Evolutionary conservation across 2,329 filamentous ascomycete genomes (phyloP).

Genomic region (Thyridium curvatum): DNA sequence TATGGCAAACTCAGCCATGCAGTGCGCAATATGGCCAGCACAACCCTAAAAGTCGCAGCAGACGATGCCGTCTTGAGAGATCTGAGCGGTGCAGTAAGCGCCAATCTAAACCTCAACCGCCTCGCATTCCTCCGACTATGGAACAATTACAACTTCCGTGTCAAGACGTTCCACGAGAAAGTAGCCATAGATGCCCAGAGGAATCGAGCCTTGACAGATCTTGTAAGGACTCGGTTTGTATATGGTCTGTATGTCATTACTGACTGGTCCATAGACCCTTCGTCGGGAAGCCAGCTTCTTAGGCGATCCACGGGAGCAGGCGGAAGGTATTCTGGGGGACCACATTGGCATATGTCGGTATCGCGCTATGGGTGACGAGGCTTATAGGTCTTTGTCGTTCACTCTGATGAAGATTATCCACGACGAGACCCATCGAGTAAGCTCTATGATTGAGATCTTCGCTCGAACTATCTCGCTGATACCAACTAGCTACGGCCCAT

Average conservation of each 20-base stretch:
- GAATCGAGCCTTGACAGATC: constrained; percentile 6
- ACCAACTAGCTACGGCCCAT: constrained; percentile 9
- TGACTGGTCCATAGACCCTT: constrained; percentile 8
- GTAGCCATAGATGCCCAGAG: constrained; percentile 7
- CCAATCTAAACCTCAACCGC: constrained; percentile 14
- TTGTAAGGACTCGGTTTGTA: constrained; percentile 4
- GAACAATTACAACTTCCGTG: constrained; percentile 23
- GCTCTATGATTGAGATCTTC: constrained; percentile 2
- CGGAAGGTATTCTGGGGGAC: constrained; percentile 26
- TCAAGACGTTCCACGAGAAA: constrained; percentile 23
- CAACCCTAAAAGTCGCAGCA: constrained; percentile 12
- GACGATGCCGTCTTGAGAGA: constrained; percentile 16
- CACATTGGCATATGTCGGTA: constrained; percentile 35
- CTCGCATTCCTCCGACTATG: constrained; percentile 19
- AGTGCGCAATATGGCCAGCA: constrained; percentile 19
- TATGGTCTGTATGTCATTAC: too few relatives aligned
- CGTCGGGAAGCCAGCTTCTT: constrained; percentile 18
- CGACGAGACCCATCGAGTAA: constrained; percentile 15
- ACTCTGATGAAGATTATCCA: constrained; percentile 12
- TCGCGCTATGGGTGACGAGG: constrained; percentile 15
- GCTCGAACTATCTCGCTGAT: constrained; percentile 3
- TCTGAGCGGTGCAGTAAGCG: constrained; percentile 15
- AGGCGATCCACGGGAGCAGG: constrained; percentile 20
- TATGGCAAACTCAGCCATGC: constrained; percentile 17
- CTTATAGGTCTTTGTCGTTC: constrained; percentile 17